A percentile compares a stretch with the other conserved stretches of the same genome.
Evolutionary conservation across 2,329 filamentous ascomycete genomes (phyloP).

Genomic region (Aspergillus oerlinghausenensis): DNA sequence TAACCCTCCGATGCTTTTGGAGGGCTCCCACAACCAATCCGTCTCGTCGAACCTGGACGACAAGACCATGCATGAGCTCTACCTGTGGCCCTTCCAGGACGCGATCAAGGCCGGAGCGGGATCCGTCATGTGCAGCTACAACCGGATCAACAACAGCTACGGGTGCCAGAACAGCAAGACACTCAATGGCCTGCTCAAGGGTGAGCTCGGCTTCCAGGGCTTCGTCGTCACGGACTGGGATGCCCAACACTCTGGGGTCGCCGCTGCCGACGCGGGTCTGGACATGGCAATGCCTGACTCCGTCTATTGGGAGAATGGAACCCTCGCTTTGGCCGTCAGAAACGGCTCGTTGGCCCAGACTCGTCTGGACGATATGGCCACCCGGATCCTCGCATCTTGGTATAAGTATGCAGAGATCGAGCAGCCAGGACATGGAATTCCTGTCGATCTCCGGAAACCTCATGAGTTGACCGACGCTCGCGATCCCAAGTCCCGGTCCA

Average conservation of each 20-base stretch:
- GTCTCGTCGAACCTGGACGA: constrained; percentile 63
- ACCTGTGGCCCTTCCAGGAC: constrained; percentile 63
- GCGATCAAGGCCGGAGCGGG: constrained; percentile 54
- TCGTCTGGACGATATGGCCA: constrained; percentile 12
- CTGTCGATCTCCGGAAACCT: constrained; percentile 38
- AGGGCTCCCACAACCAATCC: constrained; percentile 36
- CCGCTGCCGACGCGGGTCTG: constrained; percentile 64
- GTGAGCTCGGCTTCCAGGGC: constrained; percentile 75
- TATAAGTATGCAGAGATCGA: constrained; percentile 14
- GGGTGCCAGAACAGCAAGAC: constrained; percentile 73
- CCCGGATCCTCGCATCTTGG: constrained; percentile 9
- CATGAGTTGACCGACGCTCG: constrained; percentile 53
- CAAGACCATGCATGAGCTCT: constrained; percentile 60
- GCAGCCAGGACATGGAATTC: constrained; percentile 30
- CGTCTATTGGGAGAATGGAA: constrained; percentile 2
- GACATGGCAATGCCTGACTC: constrained; percentile 47
- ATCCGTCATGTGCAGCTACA: constrained; percentile 54
- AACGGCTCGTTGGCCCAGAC: constrained; percentile 6
- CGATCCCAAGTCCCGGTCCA: constrained; percentile 26
- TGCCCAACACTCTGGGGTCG: constrained; percentile 66
- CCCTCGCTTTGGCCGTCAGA: constrained; percentile 4
- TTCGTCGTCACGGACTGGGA: constrained; percentile 77
- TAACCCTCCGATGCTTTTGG: constrained; percentile 24
- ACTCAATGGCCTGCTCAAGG: constrained; percentile 71
- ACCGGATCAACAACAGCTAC: constrained; percentile 68